Evolutionary conservation across 164 flowering plant species (phyloP).

Genomic region (Vitis labrusca): DNA sequence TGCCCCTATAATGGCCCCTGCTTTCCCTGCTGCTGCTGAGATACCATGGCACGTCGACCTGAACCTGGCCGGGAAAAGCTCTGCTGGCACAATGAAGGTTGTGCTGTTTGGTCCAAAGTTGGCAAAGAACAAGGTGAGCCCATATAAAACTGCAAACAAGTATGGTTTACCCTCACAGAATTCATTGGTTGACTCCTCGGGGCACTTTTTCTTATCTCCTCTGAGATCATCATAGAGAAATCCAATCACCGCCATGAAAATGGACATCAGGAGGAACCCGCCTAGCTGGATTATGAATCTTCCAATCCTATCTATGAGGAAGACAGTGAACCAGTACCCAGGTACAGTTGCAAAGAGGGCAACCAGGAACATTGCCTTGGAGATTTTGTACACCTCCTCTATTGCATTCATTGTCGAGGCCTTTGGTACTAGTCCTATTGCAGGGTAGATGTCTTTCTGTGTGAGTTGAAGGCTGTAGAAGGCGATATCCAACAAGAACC

Average conservation of each 20-base stretch:
- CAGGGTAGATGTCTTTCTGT: constrained; percentile 49
- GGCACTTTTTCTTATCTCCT: constrained; percentile 7
- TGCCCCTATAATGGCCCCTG: constrained; percentile 45
- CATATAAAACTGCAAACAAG: constrained; percentile 32
- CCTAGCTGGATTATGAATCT: constrained; percentile 40
- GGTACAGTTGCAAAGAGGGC: constrained; percentile 48
- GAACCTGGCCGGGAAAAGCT: constrained; percentile 51
- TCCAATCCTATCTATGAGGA: constrained; percentile 38
- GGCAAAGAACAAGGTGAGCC: constrained; percentile 49
- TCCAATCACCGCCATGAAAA: constrained; percentile 45
- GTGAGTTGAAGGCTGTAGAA: constrained; percentile 43
- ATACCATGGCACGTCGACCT: constrained; percentile 61
- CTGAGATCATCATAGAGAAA: constrained; percentile 25
- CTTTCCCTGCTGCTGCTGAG: constrained; percentile 49
- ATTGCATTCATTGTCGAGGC: constrained; percentile 32
- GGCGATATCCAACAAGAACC: constrained; percentile 54
- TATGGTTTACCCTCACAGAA: constrained; percentile 26
- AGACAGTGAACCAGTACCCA: constrained; percentile 60
- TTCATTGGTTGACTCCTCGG: not conserved
- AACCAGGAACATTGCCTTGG: constrained; percentile 39
- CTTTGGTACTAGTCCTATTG: constrained; percentile 22
- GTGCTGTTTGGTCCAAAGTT: constrained; percentile 62
- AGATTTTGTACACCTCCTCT: constrained; percentile 34
- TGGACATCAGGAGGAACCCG: constrained; percentile 45
- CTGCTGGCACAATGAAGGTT: constrained; percentile 55